phyloP scores from a whole-genome alignment of 345 rosid species.

The Acer campestre region DNA sequence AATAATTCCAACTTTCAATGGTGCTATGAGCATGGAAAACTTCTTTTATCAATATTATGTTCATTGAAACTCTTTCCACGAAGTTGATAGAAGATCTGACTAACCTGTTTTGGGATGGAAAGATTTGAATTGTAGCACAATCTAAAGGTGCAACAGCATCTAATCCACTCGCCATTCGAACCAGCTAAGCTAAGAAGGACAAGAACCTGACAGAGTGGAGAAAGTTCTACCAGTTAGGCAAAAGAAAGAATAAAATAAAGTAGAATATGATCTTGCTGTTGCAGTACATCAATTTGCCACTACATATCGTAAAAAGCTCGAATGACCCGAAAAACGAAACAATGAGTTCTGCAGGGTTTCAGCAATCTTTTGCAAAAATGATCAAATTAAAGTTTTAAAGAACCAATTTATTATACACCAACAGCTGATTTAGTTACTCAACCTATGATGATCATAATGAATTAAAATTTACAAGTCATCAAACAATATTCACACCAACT shows the following conservation, averaged over 20 bases:
- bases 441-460: background rate
- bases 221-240: background rate
- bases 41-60: background rate
- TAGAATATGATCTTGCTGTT: background rate
- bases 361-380: background rate
- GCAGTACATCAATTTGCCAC: background rate
- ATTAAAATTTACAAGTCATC: background rate
- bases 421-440: background rate
- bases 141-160: constrained; percentile 42
- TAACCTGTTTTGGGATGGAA: constrained; percentile 48
- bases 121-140: constrained; percentile 56
- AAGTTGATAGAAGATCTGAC: background rate
- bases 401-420: background rate
- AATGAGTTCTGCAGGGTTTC: background rate
- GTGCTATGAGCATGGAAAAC: background rate
- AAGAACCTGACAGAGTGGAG: constrained; percentile 17
- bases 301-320: background rate
- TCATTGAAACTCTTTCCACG: background rate
- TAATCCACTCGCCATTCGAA: constrained; percentile 43
- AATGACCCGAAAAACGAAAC: background rate
- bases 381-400: background rate
- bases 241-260: background rate
- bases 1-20: background rate
- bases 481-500: background rate
- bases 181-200: constrained; percentile 9